Conservation (phyloP, 1,139 yeast genomes). For the Yamadazyma atmosphaerica region DNA sequence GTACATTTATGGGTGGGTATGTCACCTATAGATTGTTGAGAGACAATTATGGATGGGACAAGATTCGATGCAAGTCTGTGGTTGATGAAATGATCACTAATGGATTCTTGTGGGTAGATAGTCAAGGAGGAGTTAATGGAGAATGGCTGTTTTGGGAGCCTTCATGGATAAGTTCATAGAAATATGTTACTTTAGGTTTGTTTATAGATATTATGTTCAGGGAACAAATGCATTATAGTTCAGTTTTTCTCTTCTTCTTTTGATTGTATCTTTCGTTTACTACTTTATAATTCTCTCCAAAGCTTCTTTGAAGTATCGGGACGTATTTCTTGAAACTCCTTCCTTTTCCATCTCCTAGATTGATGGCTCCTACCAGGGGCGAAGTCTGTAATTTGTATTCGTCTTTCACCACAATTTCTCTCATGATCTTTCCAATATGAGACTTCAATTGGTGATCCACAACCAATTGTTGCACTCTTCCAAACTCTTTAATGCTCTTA, state of each 20-base stretch:
- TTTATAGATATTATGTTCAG: no score
- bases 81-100: constrained; percentile 77
- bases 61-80: constrained; percentile 58
- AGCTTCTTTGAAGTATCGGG: constrained; percentile 57
- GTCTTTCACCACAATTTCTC: constrained; percentile 19
- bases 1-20: constrained; percentile 65
- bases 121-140: constrained; percentile 42
- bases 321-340: constrained; percentile 55
- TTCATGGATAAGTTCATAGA: constrained; percentile 24
- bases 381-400: constrained; percentile 16
- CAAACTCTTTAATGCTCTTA: constrained; percentile 27
- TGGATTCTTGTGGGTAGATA: constrained; percentile 85
- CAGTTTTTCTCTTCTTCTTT: constrained; percentile 30
- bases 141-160: constrained; percentile 69
- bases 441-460: constrained; percentile 40
- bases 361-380: constrained; percentile 39
- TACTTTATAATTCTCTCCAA: constrained; percentile 61
- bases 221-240: neutral
- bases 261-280: constrained; percentile 64
- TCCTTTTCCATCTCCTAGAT: constrained; percentile 75
- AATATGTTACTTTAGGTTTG: neutral
- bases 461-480: constrained; percentile 27
- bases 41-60: constrained; percentile 77
- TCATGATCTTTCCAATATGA: constrained; percentile 33
- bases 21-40: constrained; percentile 61